phyloP scores from a whole-genome alignment of 1,139 yeast genomes.

The Suhomyces guaymorum region DNA sequence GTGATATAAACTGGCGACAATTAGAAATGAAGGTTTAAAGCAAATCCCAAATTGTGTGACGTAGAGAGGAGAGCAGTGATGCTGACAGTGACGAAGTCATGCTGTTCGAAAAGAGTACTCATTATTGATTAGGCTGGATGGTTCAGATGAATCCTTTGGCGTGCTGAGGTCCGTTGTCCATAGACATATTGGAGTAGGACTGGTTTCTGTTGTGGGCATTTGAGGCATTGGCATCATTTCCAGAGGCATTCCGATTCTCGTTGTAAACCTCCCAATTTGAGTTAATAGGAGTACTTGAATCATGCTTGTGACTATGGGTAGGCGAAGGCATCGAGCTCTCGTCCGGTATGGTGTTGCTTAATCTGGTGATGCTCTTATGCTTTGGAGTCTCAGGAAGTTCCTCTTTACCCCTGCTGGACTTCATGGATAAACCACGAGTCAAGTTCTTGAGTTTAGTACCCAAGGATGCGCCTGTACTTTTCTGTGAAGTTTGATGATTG shows the following conservation, averaged over 20 bases:
- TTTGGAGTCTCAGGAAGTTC: constrained; percentile 10
- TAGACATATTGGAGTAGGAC: constrained; percentile 29
- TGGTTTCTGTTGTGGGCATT: constrained; percentile 27
- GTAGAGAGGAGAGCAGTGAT: too few species aligned
- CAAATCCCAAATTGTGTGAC: not conserved
- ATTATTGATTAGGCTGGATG: too few species aligned
- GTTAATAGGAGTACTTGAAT: constrained; percentile 21
- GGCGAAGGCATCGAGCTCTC: constrained; percentile 18
- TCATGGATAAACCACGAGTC: constrained; percentile 27
- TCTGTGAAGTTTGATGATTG: constrained; percentile 9
- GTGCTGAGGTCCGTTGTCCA: constrained; percentile 32
- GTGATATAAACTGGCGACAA: constrained; percentile 1
- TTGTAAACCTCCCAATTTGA: constrained; percentile 11
- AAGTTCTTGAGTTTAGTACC: constrained; percentile 21
- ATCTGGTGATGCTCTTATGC: constrained; percentile 26
- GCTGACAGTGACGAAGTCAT: too few species aligned
- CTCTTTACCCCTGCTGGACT: constrained; percentile 16
- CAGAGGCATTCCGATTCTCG: constrained; percentile 5
- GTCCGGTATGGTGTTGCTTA: constrained; percentile 35
- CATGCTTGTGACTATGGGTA: constrained; percentile 15
- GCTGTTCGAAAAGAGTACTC: too few species aligned
- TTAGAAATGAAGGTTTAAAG: constrained; percentile 7
- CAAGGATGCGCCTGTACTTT: constrained; percentile 11
- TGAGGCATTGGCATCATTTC: not conserved
- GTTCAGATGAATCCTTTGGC: constrained; percentile 30